phyloP scores from a whole-genome alignment of 306 rosid genomes.

The Oemleria cerasiformis region DNA sequence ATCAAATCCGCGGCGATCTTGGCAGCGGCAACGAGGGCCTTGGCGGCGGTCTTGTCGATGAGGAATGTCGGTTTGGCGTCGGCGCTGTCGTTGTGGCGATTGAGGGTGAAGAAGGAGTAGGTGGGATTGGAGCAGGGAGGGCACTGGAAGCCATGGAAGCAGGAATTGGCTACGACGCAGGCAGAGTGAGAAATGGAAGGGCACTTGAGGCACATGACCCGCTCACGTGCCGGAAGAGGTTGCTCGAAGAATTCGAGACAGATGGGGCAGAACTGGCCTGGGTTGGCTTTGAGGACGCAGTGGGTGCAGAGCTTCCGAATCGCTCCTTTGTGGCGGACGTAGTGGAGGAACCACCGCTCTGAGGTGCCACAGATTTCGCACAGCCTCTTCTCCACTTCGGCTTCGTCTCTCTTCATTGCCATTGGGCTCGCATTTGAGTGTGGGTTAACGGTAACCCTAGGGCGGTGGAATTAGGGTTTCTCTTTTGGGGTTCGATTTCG shows the following conservation, averaged over 20 bases:
- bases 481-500: neutral
- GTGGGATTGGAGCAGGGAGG: conserved; percentile 47
- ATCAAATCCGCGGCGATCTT: conserved; percentile 45
- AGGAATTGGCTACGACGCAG: conserved; percentile 25
- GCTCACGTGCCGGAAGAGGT: conserved; percentile 38
- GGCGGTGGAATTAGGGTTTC: conserved; percentile 3
- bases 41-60: conserved; percentile 28
- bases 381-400: conserved; percentile 2
- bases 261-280: conserved; percentile 63
- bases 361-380: conserved; percentile 49
- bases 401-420: conserved; percentile 14
- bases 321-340: conserved; percentile 33
- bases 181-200: conserved; percentile 61
- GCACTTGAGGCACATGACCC: conserved; percentile 63
- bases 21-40: conserved; percentile 48
- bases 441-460: conserved; percentile 20
- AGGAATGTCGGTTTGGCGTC: neutral
- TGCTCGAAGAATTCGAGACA: conserved; percentile 55
- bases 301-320: conserved; percentile 56
- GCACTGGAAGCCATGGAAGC: conserved; percentile 41
- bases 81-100: neutral
- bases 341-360: conserved; percentile 39
- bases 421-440: conserved; percentile 5
- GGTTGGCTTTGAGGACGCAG: conserved; percentile 61
- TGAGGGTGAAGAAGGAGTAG: conserved; percentile 37